A percentile compares a stretch with the other conserved stretches of the same genome.
phyloP scores from a whole-genome alignment of 1,139 yeast genomes.

The Candida gigantensis region DNA sequence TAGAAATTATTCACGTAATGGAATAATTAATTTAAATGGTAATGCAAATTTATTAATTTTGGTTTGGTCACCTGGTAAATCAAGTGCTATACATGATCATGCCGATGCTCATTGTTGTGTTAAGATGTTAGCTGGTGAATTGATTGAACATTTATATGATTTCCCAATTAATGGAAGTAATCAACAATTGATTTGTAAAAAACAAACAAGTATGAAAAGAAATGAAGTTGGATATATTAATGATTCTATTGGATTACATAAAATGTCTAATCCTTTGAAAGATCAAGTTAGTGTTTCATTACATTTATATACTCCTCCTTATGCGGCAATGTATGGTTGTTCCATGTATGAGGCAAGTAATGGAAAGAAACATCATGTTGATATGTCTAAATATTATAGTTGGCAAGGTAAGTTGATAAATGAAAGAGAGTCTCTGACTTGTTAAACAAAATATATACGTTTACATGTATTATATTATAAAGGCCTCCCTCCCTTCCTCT shows the following conservation, averaged over 20 bases:
- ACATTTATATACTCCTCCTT: slow-evolving; percentile 79
- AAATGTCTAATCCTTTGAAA: slow-evolving; percentile 54
- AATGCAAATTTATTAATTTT: slow-evolving; percentile 68
- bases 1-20: slow-evolving; percentile 59
- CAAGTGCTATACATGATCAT: slow-evolving; percentile 74
- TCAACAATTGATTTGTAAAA: slow-evolving; percentile 26
- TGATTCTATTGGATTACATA: slow-evolving; percentile 68
- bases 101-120: slow-evolving; percentile 73
- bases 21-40: slow-evolving; percentile 64
- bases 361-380: slow-evolving; percentile 58
- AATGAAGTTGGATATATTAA: slow-evolving; percentile 67
- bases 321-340: slow-evolving; percentile 70
- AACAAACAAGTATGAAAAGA: slow-evolving; percentile 36
- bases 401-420: slow-evolving; percentile 56
- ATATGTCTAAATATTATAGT: slow-evolving; percentile 62
- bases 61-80: slow-evolving; percentile 73
- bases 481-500: background rate
- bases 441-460: slow-evolving; percentile 20
- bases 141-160: slow-evolving; percentile 60
- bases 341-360: slow-evolving; percentile 55
- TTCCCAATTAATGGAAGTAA: slow-evolving; percentile 42
- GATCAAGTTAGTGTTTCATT: slow-evolving; percentile 60
- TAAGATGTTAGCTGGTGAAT: slow-evolving; percentile 63
- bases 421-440: slow-evolving; percentile 30
- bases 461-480: background rate